Conservation (phyloP, 371 early-diverging fungal species). For the Quaeritorhiza haematococci region DNA sequence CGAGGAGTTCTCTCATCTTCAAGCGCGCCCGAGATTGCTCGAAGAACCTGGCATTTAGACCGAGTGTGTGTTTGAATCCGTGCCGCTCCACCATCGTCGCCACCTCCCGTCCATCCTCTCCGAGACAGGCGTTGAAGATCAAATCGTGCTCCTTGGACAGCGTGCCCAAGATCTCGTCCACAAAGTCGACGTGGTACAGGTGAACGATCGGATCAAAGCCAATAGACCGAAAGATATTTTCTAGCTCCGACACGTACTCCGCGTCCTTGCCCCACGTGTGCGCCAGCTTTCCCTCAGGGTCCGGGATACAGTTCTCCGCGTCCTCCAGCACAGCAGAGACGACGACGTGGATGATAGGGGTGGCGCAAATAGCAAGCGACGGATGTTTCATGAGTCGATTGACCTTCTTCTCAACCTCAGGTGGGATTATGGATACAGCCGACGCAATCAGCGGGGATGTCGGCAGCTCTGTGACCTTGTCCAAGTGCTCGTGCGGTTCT, state of each 20-base stretch:
- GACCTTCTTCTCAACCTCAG: slow-evolving; percentile 22
- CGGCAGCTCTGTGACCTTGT: too few relatives aligned
- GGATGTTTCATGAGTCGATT: slow-evolving; percentile 22
- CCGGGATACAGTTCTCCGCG: slow-evolving; percentile 19
- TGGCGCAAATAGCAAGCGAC: slow-evolving; percentile 19
- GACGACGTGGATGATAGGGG: slow-evolving; percentile 30
- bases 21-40: slow-evolving; percentile 16
- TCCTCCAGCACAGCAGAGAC: slow-evolving; percentile 21
- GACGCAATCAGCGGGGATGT: not conserved
- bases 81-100: slow-evolving; percentile 15
- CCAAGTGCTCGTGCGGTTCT: not conserved
- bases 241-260: slow-evolving; percentile 32
- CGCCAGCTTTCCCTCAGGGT: slow-evolving; percentile 24
- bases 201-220: slow-evolving; percentile 32
- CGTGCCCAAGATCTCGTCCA: slow-evolving; percentile 10
- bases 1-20: slow-evolving; percentile 11
- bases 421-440: slow-evolving; percentile 8
- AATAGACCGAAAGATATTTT: slow-evolving; percentile 19
- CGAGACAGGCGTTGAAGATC: slow-evolving; percentile 29
- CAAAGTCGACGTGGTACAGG: slow-evolving; percentile 26
- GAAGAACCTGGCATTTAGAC: slow-evolving; percentile 27
- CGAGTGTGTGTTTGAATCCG: slow-evolving; percentile 19
- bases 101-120: slow-evolving; percentile 26
- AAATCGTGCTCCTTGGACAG: slow-evolving; percentile 19
- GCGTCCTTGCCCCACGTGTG: slow-evolving; percentile 27